Evolutionary conservation across 805 yeast species (phyloP), one percentile per base, ranked within the genome.

Genomic region (Myxozyma nipponensis): DNA sequence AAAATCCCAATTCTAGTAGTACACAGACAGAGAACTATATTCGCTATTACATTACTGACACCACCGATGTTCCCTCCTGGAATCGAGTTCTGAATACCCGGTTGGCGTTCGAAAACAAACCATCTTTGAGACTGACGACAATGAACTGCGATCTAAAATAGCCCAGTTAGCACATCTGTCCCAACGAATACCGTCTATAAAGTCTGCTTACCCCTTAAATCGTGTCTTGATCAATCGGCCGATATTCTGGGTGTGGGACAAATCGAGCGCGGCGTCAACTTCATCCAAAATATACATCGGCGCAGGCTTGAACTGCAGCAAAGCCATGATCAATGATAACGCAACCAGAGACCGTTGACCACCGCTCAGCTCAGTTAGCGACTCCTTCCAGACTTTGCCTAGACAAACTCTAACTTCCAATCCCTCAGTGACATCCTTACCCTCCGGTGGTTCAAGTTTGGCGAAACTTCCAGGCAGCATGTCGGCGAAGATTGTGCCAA

Each of bases 271-370:
- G 1, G 99, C 98, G 71, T 93, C 98, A 35, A 93, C 97, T 70
- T 93, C 98, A 69, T 93, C 98, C 50, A 93, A 72, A 60, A 93
- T 91, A 64, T 93, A 93, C 95, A 93, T 86, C 5, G 98, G 98
- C 1, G 99, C 98, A 3, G 99, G 99, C 66, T 89, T 87, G 73
- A 86, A 91, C 67, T 89, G 95, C 44, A 93, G 72, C 54, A 93
- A 73, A 0, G 98, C 96, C 81, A 91, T 77, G 60, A 93, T 93
- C 60, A 91, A 73, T 2, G 98, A 86, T 49, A 93, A 72, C 0
- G 98, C 98, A 57, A 91, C 86, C 57, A 95, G 77, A 1, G 98
- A 93, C 59, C 98, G 72, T 68, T 93, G 99, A 18, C 99, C 99
- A 49, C 99, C 99, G 4, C 96, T 86, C 40, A 93, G 74, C 69